Percentiles rank a stretch among this genome's conserved stretches.
Evolutionary conservation across 2,329 filamentous ascomycete species (phyloP).

Genomic region (Cadophora gregata): DNA sequence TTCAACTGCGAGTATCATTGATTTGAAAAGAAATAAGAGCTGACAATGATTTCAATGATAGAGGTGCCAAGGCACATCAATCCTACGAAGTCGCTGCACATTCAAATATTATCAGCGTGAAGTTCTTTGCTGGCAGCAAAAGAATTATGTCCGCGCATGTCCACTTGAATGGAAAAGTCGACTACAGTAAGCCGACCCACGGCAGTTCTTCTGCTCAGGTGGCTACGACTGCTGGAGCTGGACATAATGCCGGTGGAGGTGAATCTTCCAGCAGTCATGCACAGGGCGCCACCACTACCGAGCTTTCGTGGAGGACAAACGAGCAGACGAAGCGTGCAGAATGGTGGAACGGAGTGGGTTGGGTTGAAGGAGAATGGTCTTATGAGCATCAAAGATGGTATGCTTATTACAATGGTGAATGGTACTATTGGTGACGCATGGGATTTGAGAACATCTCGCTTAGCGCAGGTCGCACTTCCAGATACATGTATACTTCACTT

Average conservation of each 20-base stretch:
- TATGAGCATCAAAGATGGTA: slow-evolving; percentile 32
- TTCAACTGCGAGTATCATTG: no score
- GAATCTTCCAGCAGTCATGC: slow-evolving; percentile 18
- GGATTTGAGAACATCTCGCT: slow-evolving; percentile 27
- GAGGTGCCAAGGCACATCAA: no score
- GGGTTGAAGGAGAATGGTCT: slow-evolving; percentile 30
- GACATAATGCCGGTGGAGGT: slow-evolving; percentile 3
- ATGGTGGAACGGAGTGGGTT: slow-evolving; percentile 29
- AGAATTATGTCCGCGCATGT: no score
- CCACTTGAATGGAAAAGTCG: no score
- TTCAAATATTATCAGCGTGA: no score
- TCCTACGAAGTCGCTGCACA: no score
- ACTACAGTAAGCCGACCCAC: no score
- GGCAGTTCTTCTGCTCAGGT: no score
- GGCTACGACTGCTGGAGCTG: no score
- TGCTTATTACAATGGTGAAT: slow-evolving; percentile 32
- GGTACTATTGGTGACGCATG: slow-evolving; percentile 28
- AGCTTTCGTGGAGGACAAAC: slow-evolving; percentile 28
- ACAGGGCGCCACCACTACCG: slow-evolving; percentile 17
- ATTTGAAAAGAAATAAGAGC: no score
- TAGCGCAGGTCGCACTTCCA: slow-evolving; percentile 20
- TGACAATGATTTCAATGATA: no score
- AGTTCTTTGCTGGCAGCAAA: no score
- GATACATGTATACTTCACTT: not conserved
- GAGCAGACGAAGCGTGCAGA: slow-evolving; percentile 30